Evolutionary conservation across 1,139 yeast genomes (phyloP).

Genomic region (Geotrichum bryndzae): DNA sequence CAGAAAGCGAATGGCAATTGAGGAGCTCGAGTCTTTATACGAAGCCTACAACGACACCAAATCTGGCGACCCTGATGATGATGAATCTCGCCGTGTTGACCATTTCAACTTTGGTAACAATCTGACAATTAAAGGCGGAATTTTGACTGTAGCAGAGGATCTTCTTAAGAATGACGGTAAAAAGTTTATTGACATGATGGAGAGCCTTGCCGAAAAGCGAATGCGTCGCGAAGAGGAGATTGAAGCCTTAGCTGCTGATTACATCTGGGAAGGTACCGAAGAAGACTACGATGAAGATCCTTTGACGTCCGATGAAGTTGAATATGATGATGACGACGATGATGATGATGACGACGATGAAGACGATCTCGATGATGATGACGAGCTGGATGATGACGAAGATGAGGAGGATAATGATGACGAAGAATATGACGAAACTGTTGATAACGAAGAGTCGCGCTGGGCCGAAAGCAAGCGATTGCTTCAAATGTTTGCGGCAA

Average conservation of each 20-base stretch:
- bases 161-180: conserved; percentile 67
- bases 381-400: conserved; percentile 22
- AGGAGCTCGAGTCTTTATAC: conserved; percentile 69
- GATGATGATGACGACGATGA: conserved; percentile 24
- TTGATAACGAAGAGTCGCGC: conserved; percentile 57
- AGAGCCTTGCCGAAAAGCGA: conserved; percentile 57
- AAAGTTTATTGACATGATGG: conserved; percentile 72
- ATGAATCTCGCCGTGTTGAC: conserved; percentile 20
- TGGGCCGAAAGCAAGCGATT: conserved; percentile 71
- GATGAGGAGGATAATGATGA: conserved; percentile 26
- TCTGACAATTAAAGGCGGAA: conserved; percentile 38
- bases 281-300: conserved; percentile 36
- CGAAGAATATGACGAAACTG: conserved; percentile 33
- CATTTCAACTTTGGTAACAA: conserved; percentile 35
- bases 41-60: conserved; percentile 42
- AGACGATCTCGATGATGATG: conserved; percentile 25
- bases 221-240: conserved; percentile 45
- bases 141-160: conserved; percentile 70
- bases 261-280: conserved; percentile 37
- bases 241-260: conserved; percentile 32
- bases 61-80: conserved; percentile 13
- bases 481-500: conserved; percentile 69
- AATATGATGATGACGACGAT: conserved; percentile 22
- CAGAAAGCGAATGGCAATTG: conserved; percentile 63
- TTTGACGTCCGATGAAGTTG: conserved; percentile 23